phyloP scores from a whole-genome alignment of 371 early-diverging fungal species.

The Mortierella sp. region DNA sequence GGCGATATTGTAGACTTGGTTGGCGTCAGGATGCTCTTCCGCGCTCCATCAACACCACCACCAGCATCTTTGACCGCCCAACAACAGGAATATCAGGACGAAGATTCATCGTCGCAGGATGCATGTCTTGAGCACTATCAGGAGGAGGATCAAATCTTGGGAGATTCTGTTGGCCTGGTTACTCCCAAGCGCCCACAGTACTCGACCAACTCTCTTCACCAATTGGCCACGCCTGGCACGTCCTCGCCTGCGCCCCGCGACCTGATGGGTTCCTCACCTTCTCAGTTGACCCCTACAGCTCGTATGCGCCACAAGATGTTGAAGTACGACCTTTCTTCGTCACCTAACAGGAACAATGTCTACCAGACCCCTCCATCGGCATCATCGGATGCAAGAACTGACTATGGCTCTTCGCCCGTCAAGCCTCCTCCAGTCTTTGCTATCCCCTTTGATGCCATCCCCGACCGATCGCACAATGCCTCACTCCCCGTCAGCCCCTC shows the following conservation, averaged over 20 bases:
- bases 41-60: slow-evolving; percentile 23
- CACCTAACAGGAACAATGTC: not conserved
- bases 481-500: slow-evolving; percentile 24
- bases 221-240: slow-evolving; percentile 33
- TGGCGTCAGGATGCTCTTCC: slow-evolving; percentile 56
- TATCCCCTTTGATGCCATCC: slow-evolving; percentile 18
- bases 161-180: slow-evolving; percentile 18
- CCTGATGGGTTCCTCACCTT: slow-evolving; percentile 8
- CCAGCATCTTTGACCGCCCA: not conserved
- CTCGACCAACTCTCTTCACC: slow-evolving; percentile 4
- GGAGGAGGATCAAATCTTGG: not conserved
- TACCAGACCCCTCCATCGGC: slow-evolving; percentile 45
- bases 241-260: slow-evolving; percentile 40
- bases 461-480: slow-evolving; percentile 18
- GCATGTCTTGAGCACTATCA: slow-evolving; percentile 2
- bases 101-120: slow-evolving; percentile 12
- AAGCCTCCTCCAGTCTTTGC: slow-evolving; percentile 30
- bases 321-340: slow-evolving; percentile 41
- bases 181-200: slow-evolving; percentile 34
- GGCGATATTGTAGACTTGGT: slow-evolving; percentile 57
- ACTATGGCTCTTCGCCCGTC: slow-evolving; percentile 38
- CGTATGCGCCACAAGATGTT: slow-evolving; percentile 51
- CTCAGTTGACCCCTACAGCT: slow-evolving; percentile 41
- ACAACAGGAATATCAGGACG: slow-evolving; percentile 23
- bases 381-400: slow-evolving; percentile 42